These are phyloP conservation scores for Irpex lacteus DNA, from an alignment of 1,284 basidiomycete genomes.

Conservation along the genomic window DNA sequence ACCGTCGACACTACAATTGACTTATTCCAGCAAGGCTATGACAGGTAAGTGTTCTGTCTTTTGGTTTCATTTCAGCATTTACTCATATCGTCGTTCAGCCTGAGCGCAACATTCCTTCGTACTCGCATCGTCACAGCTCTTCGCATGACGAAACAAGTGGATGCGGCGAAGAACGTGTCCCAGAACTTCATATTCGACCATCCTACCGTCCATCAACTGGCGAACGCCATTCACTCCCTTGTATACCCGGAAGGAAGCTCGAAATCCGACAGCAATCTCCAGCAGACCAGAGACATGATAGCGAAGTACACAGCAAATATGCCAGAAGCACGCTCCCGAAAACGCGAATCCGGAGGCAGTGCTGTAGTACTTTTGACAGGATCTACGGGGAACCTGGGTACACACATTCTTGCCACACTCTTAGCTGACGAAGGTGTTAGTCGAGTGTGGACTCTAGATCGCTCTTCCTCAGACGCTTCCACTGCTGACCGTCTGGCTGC, in stretches of 20 bases:
- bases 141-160: constrained; percentile 5
- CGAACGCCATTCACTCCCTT: neutral
- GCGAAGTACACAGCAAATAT: constrained; percentile 9
- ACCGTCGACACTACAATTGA: constrained; percentile 15
- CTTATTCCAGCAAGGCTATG: constrained; percentile 34
- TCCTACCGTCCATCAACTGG: constrained; percentile 7
- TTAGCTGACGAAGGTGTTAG: constrained; percentile 11
- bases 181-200: constrained; percentile 14
- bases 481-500: constrained; percentile 1
- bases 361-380: constrained; percentile 19
- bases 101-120: constrained; percentile 33
- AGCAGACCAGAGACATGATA: constrained; percentile 8
- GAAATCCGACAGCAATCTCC: constrained; percentile 1
- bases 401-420: constrained; percentile 17
- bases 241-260: constrained; percentile 1
- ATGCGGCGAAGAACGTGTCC: constrained; percentile 6
- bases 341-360: neutral
- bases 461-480: neutral
- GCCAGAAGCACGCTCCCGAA: neutral
- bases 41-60: constrained; percentile 26
- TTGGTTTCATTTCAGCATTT: neutral
- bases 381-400: constrained; percentile 20
- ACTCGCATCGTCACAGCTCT: constrained; percentile 31
- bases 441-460: constrained; percentile 18
- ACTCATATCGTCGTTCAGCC: constrained; percentile 14